These are phyloP conservation scores for Naganishia albida DNA, from an alignment of 1,284 basidiomycete genomes.

Conservation along the genomic window DNA sequence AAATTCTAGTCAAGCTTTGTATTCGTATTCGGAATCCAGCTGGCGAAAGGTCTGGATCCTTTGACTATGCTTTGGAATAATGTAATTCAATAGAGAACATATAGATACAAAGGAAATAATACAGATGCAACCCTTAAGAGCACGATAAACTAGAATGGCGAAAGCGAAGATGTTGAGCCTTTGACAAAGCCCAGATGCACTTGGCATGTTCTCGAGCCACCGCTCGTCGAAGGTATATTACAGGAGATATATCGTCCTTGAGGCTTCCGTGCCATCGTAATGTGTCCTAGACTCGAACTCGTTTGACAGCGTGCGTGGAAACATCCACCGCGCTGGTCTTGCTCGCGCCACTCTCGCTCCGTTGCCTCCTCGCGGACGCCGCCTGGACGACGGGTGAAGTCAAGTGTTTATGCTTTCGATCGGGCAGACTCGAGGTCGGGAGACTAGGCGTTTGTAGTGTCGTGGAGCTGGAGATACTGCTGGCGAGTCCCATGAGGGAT, in stretches of 20 bases:
- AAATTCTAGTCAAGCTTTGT: conserved; percentile 1
- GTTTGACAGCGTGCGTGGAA: conserved; percentile 15
- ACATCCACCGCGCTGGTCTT: conserved; percentile 19
- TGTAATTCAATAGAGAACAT: neutral
- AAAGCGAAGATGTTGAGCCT: conserved; percentile 9
- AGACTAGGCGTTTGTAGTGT: conserved; percentile 9
- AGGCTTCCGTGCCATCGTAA: too few relatives aligned
- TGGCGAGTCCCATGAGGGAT: conserved; percentile 21
- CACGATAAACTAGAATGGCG: neutral
- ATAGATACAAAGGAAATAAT: neutral
- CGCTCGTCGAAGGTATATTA: conserved; percentile 1
- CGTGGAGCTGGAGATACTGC: conserved; percentile 16
- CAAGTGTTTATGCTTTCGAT: conserved; percentile 7
- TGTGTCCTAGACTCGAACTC: conserved; percentile 14
- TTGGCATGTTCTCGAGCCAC: neutral
- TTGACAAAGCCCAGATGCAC: neutral
- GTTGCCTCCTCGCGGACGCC: conserved; percentile 23
- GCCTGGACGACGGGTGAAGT: conserved; percentile 20
- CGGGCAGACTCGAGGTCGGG: conserved; percentile 2
- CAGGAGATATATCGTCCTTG: conserved; percentile 6
- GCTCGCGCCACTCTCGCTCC: conserved; percentile 27
- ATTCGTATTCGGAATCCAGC: neutral
- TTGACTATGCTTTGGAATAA: neutral
- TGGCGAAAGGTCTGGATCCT: neutral
- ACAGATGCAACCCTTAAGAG: neutral